Evolutionary conservation across 768 basidiomycete species (phyloP), one percentile per base, ranked within the genome.

Genomic region (Kwoniella mangroviensis): DNA sequence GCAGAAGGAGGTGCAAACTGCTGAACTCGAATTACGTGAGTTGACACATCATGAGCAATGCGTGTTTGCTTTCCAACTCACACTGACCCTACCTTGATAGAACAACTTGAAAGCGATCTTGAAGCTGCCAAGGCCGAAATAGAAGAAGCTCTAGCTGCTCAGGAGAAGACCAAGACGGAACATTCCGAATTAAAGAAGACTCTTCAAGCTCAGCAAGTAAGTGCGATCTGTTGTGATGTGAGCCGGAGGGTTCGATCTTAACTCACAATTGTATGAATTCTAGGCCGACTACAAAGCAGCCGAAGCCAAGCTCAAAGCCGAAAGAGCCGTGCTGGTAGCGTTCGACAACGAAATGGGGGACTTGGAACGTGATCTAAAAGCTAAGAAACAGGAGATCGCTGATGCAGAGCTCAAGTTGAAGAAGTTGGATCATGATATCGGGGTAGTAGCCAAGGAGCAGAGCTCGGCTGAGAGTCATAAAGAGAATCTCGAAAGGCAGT

Each of bases 1-100:
- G 73, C 94, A 97, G 79, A 94, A 92, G 84, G 94, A 95, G 68
- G 86, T 91, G 24, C 94, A 98, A 78, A 93, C 93, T 0, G 91
- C 90, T 1, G 86, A 86, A 40, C 87, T 98, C 9, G 96, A 98
- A 79, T 85, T 93, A n/a, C 91, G 95, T 96, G 73, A 54, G 89
- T 79, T 41, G 5, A 40, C 10, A 34, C n/a, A 28, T 21, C 34
- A 41, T 49, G 17, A 42, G 13, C 40, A 45, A 28, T 13, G 13
- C 58, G 21, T 22, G n/a, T 5, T 7, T 7, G 34, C 34, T 34
- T 34, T 7, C 34, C 34, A 34, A 7, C 34, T 34, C 9, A 34
- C 34, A 45, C 63, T 61, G 34, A 68, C 21, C 1, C 11, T 45
- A 42, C n/a, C 10, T 42, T 45, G 42, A 5, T 73, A 94, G 93